These are phyloP conservation scores for Trametes gibbosa DNA, from an alignment of 768 basidiomycete genomes.

Conservation along the genomic window DNA sequence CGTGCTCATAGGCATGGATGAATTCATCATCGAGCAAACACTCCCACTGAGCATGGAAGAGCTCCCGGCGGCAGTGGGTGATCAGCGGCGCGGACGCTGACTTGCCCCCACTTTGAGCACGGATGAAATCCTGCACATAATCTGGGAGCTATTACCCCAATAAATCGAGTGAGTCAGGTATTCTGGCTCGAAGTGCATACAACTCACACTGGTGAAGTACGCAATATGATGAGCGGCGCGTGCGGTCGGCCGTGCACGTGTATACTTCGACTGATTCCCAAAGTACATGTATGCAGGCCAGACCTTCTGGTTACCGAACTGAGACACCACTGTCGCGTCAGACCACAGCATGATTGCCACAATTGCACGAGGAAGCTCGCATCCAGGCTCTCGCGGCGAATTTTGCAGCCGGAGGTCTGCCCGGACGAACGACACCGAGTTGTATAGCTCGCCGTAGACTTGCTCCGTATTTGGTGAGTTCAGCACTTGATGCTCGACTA, in stretches of 20 bases:
- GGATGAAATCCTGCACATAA: constrained; percentile 29
- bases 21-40: constrained; percentile 24
- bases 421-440: constrained; percentile 14
- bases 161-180: neutral
- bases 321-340: constrained; percentile 30
- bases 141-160: constrained; percentile 37
- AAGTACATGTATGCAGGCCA: constrained; percentile 43
- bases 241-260: constrained; percentile 28
- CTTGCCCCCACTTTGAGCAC: constrained; percentile 13
- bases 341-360: constrained; percentile 32
- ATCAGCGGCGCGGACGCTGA: constrained; percentile 21
- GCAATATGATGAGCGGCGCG: constrained; percentile 40
- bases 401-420: constrained; percentile 11
- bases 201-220: constrained; percentile 40
- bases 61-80: constrained; percentile 32
- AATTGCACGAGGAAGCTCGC: constrained; percentile 20
- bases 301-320: constrained; percentile 29
- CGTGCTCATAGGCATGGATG: constrained; percentile 22
- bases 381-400: constrained; percentile 20
- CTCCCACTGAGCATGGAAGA: constrained; percentile 29
- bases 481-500: neutral
- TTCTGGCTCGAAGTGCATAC: neutral
- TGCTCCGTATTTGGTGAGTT: neutral
- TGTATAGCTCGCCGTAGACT: constrained; percentile 19
- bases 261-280: constrained; percentile 44